Evolutionary conservation across 2,329 filamentous ascomycete genomes (phyloP), one percentile per base, ranked within the genome.

Genomic region (Eurotiales sp.): DNA sequence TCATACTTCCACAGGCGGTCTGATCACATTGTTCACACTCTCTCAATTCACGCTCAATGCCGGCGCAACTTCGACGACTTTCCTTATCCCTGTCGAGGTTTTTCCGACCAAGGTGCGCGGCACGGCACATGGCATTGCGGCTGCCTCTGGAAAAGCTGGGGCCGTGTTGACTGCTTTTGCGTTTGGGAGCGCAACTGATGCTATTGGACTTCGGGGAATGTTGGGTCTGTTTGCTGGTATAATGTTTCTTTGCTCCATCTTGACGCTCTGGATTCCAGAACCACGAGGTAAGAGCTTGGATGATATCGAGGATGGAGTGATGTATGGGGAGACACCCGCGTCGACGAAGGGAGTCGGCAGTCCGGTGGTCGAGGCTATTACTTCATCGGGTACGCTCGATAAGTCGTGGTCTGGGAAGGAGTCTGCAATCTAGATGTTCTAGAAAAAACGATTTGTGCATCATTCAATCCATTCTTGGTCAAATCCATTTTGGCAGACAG

Each of bases 91-190:
- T 37, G 92, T 90, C 39, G 92, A 97, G 70, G 90, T 96, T 14
- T 97, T 89, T 79, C 92, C 92, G 8, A 96, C 91, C 0, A 88
- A 91, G 8, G 84, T 97, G 60, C 90, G 92, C 62, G 92, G 92
- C 59, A 90, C 89, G 15, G 92, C 92, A 46, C 92, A 97, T 77
- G 92, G 92, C 50, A 89, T 97, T 73, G 91, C 88, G 15, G 92
- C 92, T 56, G 92, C 90, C 51, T 78, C 87, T 50, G 92, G 92
- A 66, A 96, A 97, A 74, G 74, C 87, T 1, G 92, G 92, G 58
- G 92, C 92, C 30, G 82, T 97, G n/a, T 79, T 90, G 34, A 91
- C 91, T 23, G 86, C 90, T 1, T 83, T 97, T 54, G 80, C 87
- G 37, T 84, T 83, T 51, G 80, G 82, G 8, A 82, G 83, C 1